Base-by-base conservation (phyloP, 257 asterid genomes). In the Henckelia pumila region DNA sequence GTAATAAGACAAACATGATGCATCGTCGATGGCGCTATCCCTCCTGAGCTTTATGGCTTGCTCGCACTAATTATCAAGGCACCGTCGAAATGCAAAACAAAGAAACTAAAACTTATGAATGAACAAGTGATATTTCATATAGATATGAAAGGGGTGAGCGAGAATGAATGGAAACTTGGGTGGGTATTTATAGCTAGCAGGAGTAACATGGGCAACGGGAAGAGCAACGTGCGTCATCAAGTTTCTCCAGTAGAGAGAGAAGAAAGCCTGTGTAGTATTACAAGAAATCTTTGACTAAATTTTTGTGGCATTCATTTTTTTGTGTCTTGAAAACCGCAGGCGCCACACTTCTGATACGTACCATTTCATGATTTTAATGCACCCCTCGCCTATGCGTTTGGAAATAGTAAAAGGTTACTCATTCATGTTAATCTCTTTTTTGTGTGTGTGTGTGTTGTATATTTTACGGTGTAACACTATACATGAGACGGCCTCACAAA, bases 1-100 rank as follows among this genome's bases (percentile, higher is more conserved):
- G 22, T 8, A 3, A 28, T n/a, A 9, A 17, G 23, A 24, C 35
- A 8, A 7, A 10, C 52, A 3, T 40, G 52, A 3, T 40, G 52
- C 19, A 44, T 24, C 29, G 10, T 5, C n/a, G 8, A 63, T 78
- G 95, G 93, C 76, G 93, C 93, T 88, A 88, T 88, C 95, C 95
- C 95, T 85, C 93, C 93, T 86, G 93, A 88, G 95, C 95, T 88
- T 88, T 67, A 77, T 82, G 63, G 89, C 81, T 84, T 82, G 81
- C 81, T 77, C 85, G 1, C 66, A 29, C 55, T 47, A 40, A 40
- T 11, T 13, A 2, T 40, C 16, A 40, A 35, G 47, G 16, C 47
- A 3, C 47, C 3, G 14, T 11, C 9, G 10, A 35, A 10, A 35
- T 3, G 2, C 5, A 37, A 2, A 35, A 35, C 16, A 35, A 0